Evolutionary conservation across 176 grass and related monocot species (phyloP).

Genomic region (Rhipidocladum racemiflorum): DNA sequence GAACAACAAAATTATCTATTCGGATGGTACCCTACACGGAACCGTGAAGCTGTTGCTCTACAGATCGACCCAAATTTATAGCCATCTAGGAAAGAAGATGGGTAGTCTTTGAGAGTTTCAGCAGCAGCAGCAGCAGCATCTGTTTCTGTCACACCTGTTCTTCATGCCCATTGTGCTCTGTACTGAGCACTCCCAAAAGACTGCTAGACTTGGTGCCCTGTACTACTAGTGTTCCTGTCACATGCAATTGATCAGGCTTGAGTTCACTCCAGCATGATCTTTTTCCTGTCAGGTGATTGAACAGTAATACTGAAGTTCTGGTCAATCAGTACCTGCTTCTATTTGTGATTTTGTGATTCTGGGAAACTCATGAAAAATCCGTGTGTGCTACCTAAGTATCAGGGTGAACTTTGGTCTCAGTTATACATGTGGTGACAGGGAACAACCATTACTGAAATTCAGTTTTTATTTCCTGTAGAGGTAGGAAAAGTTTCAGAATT

Average conservation of each 20-base stretch:
- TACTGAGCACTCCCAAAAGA: neutral
- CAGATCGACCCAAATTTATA: slow-evolving; percentile 9
- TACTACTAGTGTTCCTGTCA: neutral
- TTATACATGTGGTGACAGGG: neutral
- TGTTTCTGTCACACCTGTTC: slow-evolving; percentile 12
- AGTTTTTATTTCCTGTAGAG: neutral
- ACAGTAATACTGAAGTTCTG: neutral
- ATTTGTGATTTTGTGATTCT: neutral
- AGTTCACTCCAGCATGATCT: neutral
- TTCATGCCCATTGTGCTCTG: slow-evolving; percentile 5
- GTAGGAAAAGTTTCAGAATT: neutral
- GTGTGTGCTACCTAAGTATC: neutral
- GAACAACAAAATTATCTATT: neutral
- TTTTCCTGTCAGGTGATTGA: neutral
- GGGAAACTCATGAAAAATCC: neutral
- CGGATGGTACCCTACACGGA: slow-evolving; percentile 18
- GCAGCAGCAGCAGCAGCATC: neutral
- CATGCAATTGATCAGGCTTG: slow-evolving; percentile 1
- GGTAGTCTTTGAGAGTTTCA: neutral
- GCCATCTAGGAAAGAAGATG: neutral
- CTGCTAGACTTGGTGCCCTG: neutral
- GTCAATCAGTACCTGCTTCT: neutral
- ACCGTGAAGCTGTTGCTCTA: neutral
- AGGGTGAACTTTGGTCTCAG: neutral
- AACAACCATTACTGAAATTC: neutral